Evolutionary conservation across 306 rosid species (phyloP).

Genomic region (Sesbania bispinosa): DNA sequence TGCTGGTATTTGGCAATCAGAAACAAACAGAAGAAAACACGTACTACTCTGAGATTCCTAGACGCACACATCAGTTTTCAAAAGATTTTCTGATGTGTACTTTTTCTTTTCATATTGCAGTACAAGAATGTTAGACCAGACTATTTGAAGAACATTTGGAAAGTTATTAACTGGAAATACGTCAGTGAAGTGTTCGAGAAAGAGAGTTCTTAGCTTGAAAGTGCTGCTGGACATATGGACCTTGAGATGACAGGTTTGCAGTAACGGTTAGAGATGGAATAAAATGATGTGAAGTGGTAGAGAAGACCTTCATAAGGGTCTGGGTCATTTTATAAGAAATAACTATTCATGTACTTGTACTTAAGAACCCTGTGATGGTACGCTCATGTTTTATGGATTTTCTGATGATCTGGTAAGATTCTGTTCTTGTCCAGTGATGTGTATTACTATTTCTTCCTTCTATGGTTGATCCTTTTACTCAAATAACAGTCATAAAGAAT

Average conservation of each 20-base stretch:
- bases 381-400: conserved; percentile 5
- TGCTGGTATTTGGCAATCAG: too few relatives aligned
- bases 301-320: background rate
- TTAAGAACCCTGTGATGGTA: background rate
- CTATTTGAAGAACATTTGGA: conserved; percentile 96
- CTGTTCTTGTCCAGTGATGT: background rate
- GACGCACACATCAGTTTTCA: background rate
- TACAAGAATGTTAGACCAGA: conserved; percentile 97
- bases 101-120: conserved; percentile 50
- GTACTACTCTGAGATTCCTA: background rate
- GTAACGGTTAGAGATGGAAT: conserved; percentile 23
- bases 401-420: background rate
- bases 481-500: too few relatives aligned
- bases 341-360: background rate
- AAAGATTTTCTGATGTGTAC: conserved; percentile 21
- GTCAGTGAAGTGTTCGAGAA: conserved; percentile 64
- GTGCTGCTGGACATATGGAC: conserved; percentile 1
- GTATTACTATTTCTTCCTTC: background rate
- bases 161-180: conserved; percentile 86
- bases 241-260: conserved; percentile 20
- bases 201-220: conserved; percentile 42
- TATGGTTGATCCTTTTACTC: background rate
- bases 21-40: too few relatives aligned
- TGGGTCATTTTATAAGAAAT: background rate
- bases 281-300: conserved; percentile 24